Evolutionary conservation across 257 asterid genomes (phyloP).

Genomic region (Schizonepeta tenuifolia): DNA sequence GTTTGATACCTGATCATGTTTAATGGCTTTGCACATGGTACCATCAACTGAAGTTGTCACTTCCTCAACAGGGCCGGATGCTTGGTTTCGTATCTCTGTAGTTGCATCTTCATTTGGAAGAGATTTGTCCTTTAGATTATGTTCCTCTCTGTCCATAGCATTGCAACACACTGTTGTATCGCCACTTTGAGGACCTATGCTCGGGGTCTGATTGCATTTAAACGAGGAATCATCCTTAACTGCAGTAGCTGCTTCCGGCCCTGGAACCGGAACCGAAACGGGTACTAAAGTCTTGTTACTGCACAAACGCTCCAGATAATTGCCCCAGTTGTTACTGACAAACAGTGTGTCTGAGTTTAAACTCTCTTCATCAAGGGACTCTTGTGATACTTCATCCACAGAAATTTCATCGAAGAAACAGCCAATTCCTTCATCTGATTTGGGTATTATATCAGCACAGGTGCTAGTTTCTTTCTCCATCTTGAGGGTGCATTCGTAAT

Average conservation of each 20-base stretch:
- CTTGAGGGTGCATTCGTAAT: too few species aligned
- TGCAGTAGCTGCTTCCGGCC: too few species aligned
- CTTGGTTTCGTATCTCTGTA: not conserved
- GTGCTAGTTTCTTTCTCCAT: too few species aligned
- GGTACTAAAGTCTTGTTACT: too few species aligned
- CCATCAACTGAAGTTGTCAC: not conserved
- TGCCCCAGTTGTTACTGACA: not conserved
- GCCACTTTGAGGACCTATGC: not conserved
- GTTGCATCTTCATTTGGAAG: slow-evolving; percentile 1
- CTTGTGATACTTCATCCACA: slow-evolving; percentile 32
- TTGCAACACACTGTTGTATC: not conserved
- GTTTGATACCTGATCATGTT: slow-evolving; percentile 14
- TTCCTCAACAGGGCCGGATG: not conserved
- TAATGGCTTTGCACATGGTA: not conserved
- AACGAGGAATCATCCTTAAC: not conserved
- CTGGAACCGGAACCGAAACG: too few species aligned
- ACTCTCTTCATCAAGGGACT: slow-evolving; percentile 35
- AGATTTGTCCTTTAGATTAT: not conserved
- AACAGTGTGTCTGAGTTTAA: not conserved
- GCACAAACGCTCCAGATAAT: too few species aligned
- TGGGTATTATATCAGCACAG: slow-evolving; percentile 16
- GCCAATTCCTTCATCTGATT: slow-evolving; percentile 11
- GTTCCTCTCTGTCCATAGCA: not conserved
- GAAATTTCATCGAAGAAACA: slow-evolving; percentile 25
- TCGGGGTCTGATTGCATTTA: not conserved